Conservation (phyloP, 768 basidiomycete species). For the Ramaria sp. region DNA sequence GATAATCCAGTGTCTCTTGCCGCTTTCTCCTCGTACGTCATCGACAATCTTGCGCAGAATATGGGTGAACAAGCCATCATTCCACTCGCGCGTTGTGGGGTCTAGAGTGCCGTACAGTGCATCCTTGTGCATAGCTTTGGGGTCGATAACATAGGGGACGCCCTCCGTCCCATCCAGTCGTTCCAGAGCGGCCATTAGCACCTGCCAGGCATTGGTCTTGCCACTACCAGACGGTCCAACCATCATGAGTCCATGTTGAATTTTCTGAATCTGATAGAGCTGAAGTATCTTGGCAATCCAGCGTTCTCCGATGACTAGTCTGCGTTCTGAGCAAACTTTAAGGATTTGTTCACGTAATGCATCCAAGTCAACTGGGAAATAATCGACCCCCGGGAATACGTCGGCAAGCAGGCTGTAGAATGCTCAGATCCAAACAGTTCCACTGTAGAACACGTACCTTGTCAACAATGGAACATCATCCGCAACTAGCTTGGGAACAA, state of each 20-base stretch:
- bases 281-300: slow-evolving; percentile 97
- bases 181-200: slow-evolving; percentile 82
- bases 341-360: slow-evolving; percentile 76
- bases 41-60: slow-evolving; percentile 97
- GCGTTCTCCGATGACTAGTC: slow-evolving; percentile 74
- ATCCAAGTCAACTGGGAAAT: slow-evolving; percentile 80
- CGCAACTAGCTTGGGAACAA: slow-evolving; percentile 95
- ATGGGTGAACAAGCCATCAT: slow-evolving; percentile 96
- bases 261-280: slow-evolving; percentile 98
- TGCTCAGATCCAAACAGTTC: slow-evolving; percentile 5
- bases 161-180: slow-evolving; percentile 88
- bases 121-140: slow-evolving; percentile 98
- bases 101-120: slow-evolving; percentile 95
- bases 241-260: slow-evolving; percentile 99
- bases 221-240: slow-evolving; percentile 96
- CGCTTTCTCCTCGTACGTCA: slow-evolving; percentile 94
- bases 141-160: slow-evolving; percentile 92
- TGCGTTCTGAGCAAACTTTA: slow-evolving; percentile 77
- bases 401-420: slow-evolving; percentile 73
- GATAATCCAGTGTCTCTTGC: slow-evolving; percentile 97
- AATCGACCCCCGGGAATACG: slow-evolving; percentile 94
- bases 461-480: slow-evolving; percentile 93
- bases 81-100: slow-evolving; percentile 97
- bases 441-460: slow-evolving; percentile 41
- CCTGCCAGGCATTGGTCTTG: slow-evolving; percentile 96